Evolutionary conservation across 2,329 filamentous ascomycete genomes (phyloP).

Genomic region (Bipolaris sorokiniana): DNA sequence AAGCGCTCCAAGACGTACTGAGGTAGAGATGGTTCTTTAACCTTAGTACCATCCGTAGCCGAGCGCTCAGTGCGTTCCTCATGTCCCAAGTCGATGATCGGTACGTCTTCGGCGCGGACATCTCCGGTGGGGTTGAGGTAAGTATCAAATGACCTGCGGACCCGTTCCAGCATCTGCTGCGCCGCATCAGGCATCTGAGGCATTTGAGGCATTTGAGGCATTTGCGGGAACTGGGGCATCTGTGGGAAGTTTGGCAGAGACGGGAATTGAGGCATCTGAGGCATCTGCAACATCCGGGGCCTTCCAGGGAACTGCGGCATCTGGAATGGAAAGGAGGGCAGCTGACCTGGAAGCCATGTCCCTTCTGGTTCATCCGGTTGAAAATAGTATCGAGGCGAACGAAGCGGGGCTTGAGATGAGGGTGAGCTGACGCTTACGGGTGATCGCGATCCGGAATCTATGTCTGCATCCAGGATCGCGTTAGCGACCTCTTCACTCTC

Average conservation of each 20-base stretch:
- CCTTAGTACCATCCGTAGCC: conserved; percentile 46
- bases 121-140: conserved; percentile 52
- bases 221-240: conserved; percentile 41
- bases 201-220: conserved; percentile 38
- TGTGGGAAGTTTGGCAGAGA: conserved; percentile 42
- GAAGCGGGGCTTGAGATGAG: conserved; percentile 38
- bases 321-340: conserved; percentile 46
- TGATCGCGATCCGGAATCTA: conserved; percentile 34
- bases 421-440: conserved; percentile 43
- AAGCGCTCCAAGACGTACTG: conserved; percentile 56
- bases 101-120: conserved; percentile 40
- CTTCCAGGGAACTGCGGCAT: conserved; percentile 45
- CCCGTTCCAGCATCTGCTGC: conserved; percentile 45
- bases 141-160: conserved; percentile 50
- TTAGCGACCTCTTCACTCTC: conserved; percentile 46
- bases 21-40: conserved; percentile 49
- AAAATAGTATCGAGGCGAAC: conserved; percentile 47
- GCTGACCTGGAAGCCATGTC: conserved; percentile 47
- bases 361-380: conserved; percentile 46
- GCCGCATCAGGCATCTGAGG: conserved; percentile 41
- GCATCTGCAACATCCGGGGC: conserved; percentile 42
- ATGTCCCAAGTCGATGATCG: conserved; percentile 47
- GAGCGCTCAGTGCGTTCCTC: conserved; percentile 42
- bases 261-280: conserved; percentile 40
- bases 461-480: conserved; percentile 39